Evolutionary conservation across 495 filamentous ascomycete genomes (phyloP).

Genomic region (Aspergillus heteromorphus): DNA sequence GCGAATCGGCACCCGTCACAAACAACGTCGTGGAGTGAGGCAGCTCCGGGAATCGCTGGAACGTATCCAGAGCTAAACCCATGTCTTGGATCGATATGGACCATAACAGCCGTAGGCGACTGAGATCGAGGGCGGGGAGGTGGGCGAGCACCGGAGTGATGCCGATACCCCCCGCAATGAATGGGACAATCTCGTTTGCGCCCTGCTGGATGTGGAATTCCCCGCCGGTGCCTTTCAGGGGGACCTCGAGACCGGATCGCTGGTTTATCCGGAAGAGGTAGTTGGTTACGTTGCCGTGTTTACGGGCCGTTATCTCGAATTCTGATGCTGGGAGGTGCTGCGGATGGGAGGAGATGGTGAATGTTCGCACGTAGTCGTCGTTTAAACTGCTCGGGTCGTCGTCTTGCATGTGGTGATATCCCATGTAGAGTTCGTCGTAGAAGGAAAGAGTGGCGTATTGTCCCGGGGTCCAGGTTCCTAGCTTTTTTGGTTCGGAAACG

Average conservation of each 20-base stretch:
- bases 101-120: slow-evolving; percentile 57
- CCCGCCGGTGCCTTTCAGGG: slow-evolving; percentile 67
- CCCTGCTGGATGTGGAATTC: slow-evolving; percentile 49
- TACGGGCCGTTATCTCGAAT: slow-evolving; percentile 66
- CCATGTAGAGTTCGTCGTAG: slow-evolving; percentile 55
- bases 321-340: slow-evolving; percentile 34
- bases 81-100: slow-evolving; percentile 56
- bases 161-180: slow-evolving; percentile 73
- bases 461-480: slow-evolving; percentile 55
- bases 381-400: slow-evolving; percentile 72
- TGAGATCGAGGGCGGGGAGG: slow-evolving; percentile 40
- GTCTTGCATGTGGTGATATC: slow-evolving; percentile 77
- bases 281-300: slow-evolving; percentile 60
- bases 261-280: slow-evolving; percentile 56
- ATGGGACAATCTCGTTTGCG: slow-evolving; percentile 31
- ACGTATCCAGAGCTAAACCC: slow-evolving; percentile 53
- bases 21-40: slow-evolving; percentile 52
- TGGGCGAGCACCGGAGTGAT: slow-evolving; percentile 74
- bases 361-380: slow-evolving; percentile 77
- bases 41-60: slow-evolving; percentile 48
- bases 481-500: slow-evolving; percentile 39
- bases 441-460: slow-evolving; percentile 75
- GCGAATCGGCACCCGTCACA: slow-evolving; percentile 46
- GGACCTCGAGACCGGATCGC: slow-evolving; percentile 52
- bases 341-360: slow-evolving; percentile 64